Percentiles rank a stretch among this genome's conserved stretches.
These are phyloP conservation scores for Penicillium paxilli DNA, from an alignment of 495 filamentous ascomycete genomes.

Conservation along the genomic window DNA sequence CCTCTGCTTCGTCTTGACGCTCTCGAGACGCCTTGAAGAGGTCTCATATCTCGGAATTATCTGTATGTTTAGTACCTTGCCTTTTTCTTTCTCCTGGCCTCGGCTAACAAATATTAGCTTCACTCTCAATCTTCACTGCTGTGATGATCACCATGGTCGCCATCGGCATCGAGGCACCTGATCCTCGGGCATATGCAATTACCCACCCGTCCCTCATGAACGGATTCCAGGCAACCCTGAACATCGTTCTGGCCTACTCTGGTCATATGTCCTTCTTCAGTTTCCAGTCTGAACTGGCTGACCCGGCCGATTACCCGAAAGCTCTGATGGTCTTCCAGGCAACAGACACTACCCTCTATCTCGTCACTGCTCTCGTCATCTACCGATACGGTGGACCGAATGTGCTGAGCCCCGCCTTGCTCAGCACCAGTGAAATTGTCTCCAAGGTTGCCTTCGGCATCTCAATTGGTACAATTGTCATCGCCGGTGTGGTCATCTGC, in stretches of 20 bases:
- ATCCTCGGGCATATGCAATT: conserved; percentile 17
- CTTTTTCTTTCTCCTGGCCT: conserved; percentile 32
- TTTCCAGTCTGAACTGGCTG: conserved; percentile 74
- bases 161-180: conserved; percentile 45
- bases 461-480: conserved; percentile 68
- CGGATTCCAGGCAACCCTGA: conserved; percentile 63
- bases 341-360: conserved; percentile 65
- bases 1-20: conserved; percentile 18
- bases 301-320: conserved; percentile 62
- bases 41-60: conserved; percentile 14
- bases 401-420: conserved; percentile 70
- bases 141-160: conserved; percentile 67
- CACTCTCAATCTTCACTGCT: conserved; percentile 58
- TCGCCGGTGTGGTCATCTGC: conserved; percentile 69
- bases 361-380: conserved; percentile 63
- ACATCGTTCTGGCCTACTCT: conserved; percentile 73
- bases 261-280: conserved; percentile 70
- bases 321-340: conserved; percentile 60
- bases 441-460: conserved; percentile 75
- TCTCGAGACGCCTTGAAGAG: conserved; percentile 14
- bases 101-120: conserved; percentile 32
- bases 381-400: conserved; percentile 67
- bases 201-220: conserved; percentile 16
- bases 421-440: conserved; percentile 58
- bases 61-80: neutral